A percentile compares a stretch with the other conserved stretches of the same genome.
Evolutionary conservation across 164 flowering plant species (phyloP).

Genomic region (Warburgia ugandensis): DNA sequence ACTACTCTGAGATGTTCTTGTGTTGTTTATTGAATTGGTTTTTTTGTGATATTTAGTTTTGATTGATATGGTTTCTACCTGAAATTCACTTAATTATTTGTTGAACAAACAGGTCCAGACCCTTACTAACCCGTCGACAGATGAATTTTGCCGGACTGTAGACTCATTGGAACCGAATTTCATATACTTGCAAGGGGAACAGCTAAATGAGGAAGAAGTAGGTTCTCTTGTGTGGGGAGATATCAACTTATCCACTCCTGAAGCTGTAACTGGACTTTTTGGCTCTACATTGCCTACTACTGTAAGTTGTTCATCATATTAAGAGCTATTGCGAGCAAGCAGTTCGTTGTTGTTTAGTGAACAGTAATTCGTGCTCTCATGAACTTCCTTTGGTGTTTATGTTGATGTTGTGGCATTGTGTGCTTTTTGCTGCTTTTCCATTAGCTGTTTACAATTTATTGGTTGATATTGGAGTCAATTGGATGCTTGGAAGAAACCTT

Average conservation of each 20-base stretch:
- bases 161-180: constrained; percentile 48
- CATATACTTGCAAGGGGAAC: constrained; percentile 68
- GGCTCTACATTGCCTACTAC: constrained; percentile 51
- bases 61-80: not conserved
- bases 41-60: not conserved
- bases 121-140: constrained; percentile 41
- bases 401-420: too few species aligned
- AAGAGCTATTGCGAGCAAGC: not conserved
- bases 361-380: not conserved
- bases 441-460: too few species aligned
- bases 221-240: constrained; percentile 55
- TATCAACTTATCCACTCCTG: constrained; percentile 39
- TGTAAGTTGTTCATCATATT: constrained; percentile 32
- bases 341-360: not conserved
- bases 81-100: not conserved
- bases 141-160: constrained; percentile 44
- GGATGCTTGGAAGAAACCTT: too few species aligned
- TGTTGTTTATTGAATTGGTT: not conserved
- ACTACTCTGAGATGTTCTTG: not conserved
- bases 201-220: constrained; percentile 38
- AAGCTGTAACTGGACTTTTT: constrained; percentile 48
- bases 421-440: too few species aligned
- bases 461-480: too few species aligned
- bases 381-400: too few species aligned
- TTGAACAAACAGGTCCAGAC: constrained; percentile 60